Evolutionary conservation across 257 asterid genomes (phyloP), one percentile per base, ranked within the genome.

Genomic region (Cordia subcordata): DNA sequence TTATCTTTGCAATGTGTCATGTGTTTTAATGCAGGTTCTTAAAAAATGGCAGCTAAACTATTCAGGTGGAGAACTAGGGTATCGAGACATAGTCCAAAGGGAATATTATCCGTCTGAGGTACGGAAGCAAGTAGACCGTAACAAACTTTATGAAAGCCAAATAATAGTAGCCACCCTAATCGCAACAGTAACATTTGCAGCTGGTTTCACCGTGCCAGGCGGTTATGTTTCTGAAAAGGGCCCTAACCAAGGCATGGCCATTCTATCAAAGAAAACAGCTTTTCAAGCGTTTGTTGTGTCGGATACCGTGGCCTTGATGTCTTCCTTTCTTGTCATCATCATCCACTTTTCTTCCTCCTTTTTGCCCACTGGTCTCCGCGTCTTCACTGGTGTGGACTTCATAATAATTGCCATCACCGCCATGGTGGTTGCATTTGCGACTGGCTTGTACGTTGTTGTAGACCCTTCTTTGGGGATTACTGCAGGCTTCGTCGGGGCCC

Each of bases 181-280:
- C 4, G 11, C 45, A 0, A 61, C 64, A 10, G 57, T 71, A 3
- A 61, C 68, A 10, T 71, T 66, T 54, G 55, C 72, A 5, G 65
- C 72, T 32, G 72, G 63, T 22, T 61, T 66, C 37, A 65, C 72
- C 9, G 13, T 66, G 13, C 72, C 72, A 2, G 77, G 77, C 12
- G 77, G 72, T 16, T 65, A 47, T 50, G 19, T 60, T 3, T 15
- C 8, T 0, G 0, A 18, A 8, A 13, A 45, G 0, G 45, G 57
- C 8, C n/a, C 53, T 8, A 15, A 55, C 13, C 13, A 49, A 40
- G 68, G 72, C 53, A 20, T 38, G 51, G 61, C 62, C 11, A 19
- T 61, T 50, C 39, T 71, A 52, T 14, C 35, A 55, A 65, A 1
- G 4, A 55, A 49, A 8, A 11, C 68, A 27, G 65, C 61, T 5